Evolutionary conservation across 805 yeast genomes (phyloP).

Genomic region (Yamadazyma phyllophila): DNA sequence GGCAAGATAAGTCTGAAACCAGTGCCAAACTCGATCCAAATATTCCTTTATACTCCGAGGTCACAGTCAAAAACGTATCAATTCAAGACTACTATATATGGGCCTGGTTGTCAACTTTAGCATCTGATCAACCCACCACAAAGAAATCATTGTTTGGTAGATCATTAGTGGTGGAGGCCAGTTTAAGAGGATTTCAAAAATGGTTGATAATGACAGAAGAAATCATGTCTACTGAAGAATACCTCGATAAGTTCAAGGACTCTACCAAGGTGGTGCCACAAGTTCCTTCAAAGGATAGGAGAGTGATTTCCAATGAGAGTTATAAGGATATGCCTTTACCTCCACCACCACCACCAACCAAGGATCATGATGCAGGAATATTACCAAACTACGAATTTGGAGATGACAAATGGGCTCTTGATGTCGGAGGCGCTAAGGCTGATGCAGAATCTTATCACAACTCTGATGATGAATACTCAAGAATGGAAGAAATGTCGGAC

Average conservation of each 20-base stretch:
- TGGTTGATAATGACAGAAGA: constrained; percentile 78
- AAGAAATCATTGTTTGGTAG: constrained; percentile 76
- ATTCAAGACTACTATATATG: constrained; percentile 87
- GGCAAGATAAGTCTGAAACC: constrained; percentile 21
- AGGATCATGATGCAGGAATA: constrained; percentile 11
- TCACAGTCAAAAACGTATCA: constrained; percentile 54
- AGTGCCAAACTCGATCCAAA: constrained; percentile 18
- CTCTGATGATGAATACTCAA: background rate
- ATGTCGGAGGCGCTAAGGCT: constrained; percentile 12
- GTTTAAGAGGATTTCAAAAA: constrained; percentile 71
- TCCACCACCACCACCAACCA: constrained; percentile 24
- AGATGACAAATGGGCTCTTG: constrained; percentile 9
- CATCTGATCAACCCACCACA: constrained; percentile 65
- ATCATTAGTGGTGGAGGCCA: constrained; percentile 78
- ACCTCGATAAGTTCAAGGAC: constrained; percentile 23
- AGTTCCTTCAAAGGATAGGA: constrained; percentile 9
- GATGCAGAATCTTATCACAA: constrained; percentile 11
- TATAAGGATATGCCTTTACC: constrained; percentile 23
- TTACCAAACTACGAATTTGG: constrained; percentile 24
- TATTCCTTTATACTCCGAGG: constrained; percentile 39
- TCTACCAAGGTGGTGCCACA: constrained; percentile 19
- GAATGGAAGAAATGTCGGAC: constrained; percentile 16
- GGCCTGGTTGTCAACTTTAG: constrained; percentile 83
- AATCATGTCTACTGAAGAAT: constrained; percentile 42
- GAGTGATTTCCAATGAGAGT: constrained; percentile 14